A percentile compares a stretch with the other conserved stretches of the same genome.
Conservation (phyloP, 2,329 filamentous ascomycete species). For the Monosporascus sp. region DNA sequence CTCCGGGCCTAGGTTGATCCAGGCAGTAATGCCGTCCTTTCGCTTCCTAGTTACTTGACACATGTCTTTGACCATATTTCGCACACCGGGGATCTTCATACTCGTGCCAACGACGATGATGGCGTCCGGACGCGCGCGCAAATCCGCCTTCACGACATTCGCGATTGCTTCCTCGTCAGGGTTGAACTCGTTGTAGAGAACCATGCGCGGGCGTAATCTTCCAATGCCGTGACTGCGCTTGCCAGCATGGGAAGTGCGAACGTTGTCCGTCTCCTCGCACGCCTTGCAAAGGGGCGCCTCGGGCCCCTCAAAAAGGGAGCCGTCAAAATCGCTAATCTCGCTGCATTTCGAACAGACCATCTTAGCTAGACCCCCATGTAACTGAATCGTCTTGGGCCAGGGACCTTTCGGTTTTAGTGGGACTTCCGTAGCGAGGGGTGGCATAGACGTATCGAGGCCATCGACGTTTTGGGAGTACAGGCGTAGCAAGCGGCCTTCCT, state of each 20-base stretch:
- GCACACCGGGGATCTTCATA: slow-evolving; percentile 89
- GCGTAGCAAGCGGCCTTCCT: slow-evolving; percentile 80
- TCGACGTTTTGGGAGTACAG: slow-evolving; percentile 98
- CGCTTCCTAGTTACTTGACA: slow-evolving; percentile 80
- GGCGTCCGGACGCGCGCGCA: slow-evolving; percentile 81
- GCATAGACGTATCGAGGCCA: slow-evolving; percentile 81
- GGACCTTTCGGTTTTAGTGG: slow-evolving; percentile 79
- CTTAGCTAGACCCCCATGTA: slow-evolving; percentile 89
- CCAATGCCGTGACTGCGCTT: slow-evolving; percentile 94
- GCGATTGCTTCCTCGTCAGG: slow-evolving; percentile 96
- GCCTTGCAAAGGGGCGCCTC: slow-evolving; percentile 73
- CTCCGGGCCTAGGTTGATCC: slow-evolving; percentile 88
- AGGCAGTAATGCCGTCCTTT: slow-evolving; percentile 80
- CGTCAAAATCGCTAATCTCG: slow-evolving; percentile 69
- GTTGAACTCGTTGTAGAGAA: slow-evolving; percentile 95
- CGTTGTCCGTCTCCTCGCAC: slow-evolving; percentile 70
- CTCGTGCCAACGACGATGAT: slow-evolving; percentile 94
- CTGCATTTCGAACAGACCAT: slow-evolving; percentile 97
- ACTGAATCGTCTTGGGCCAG: slow-evolving; percentile 89
- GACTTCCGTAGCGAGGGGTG: slow-evolving; percentile 73
- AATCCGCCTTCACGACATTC: slow-evolving; percentile 78
- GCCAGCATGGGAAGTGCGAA: slow-evolving; percentile 70
- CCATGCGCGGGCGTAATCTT: slow-evolving; percentile 83
- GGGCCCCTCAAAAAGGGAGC: slow-evolving; percentile 76
- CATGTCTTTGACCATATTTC: slow-evolving; percentile 84